phyloP scores from a whole-genome alignment of 495 filamentous ascomycete species.

The Daldinia vernicosa region DNA sequence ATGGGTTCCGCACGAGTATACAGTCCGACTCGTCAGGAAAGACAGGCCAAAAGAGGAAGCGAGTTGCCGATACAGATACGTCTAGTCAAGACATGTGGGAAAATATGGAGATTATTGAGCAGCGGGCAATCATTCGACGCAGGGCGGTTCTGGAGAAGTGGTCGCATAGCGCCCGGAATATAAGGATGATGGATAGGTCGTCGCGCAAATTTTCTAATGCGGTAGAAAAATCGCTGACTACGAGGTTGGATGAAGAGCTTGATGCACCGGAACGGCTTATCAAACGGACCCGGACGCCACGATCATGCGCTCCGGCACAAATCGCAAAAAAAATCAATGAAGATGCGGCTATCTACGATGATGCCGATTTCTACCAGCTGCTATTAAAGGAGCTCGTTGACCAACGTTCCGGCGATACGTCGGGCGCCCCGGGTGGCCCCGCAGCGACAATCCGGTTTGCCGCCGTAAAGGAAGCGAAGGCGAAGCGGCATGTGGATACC shows the following conservation, averaged over 20 bases:
- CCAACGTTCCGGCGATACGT: conserved; percentile 72
- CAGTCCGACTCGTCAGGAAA: conserved; percentile 49
- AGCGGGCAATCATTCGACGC: conserved; percentile 62
- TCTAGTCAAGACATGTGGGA: conserved; percentile 74
- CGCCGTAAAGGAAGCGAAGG: conserved; percentile 82
- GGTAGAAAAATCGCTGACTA: conserved; percentile 67
- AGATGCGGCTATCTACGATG: conserved; percentile 77
- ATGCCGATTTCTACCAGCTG: conserved; percentile 88
- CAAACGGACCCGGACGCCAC: conserved; percentile 69
- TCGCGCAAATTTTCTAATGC: conserved; percentile 41
- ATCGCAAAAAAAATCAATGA: conserved; percentile 61
- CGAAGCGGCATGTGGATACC: conserved; percentile 84
- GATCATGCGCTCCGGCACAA: conserved; percentile 77
- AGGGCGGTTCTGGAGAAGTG: conserved; percentile 71
- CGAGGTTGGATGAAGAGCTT: conserved; percentile 79
- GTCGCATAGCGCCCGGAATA: conserved; percentile 65
- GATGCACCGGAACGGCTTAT: conserved; percentile 72
- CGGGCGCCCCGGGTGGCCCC: conserved; percentile 52
- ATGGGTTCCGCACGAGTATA: conserved; percentile 70
- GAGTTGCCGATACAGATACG: conserved; percentile 58
- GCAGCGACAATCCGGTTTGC: conserved; percentile 62
- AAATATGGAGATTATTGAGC: conserved; percentile 70
- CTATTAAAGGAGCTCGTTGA: conserved; percentile 88
- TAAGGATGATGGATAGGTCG: conserved; percentile 46
- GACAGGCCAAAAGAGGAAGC: conserved; percentile 66